phyloP scores from a whole-genome alignment of 2,329 filamentous ascomycete species.

The Aspergillus persii region DNA sequence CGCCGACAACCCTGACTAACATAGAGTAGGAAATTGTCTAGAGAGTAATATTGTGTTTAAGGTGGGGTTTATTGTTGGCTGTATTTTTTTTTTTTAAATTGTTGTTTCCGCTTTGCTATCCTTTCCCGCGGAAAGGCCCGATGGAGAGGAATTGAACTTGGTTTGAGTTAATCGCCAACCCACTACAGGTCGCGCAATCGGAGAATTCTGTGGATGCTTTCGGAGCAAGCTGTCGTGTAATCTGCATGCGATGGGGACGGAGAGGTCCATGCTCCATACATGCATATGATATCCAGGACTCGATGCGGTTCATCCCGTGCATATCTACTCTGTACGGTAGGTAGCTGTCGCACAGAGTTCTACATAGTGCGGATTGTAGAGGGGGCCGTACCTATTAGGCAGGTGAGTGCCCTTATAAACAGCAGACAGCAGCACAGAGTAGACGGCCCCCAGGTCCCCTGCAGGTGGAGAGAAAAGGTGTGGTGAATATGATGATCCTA shows the following conservation, averaged over 20 bases:
- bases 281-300: neutral
- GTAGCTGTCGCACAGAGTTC: neutral
- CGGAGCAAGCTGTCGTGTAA: neutral
- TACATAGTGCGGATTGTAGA: neutral
- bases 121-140: conserved; percentile 10
- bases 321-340: neutral
- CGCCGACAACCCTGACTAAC: neutral
- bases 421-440: neutral
- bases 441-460: neutral
- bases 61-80: neutral
- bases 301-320: neutral
- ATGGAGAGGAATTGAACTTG: neutral
- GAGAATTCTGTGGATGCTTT: conserved; percentile 1
- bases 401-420: neutral
- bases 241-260: neutral
- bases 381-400: neutral
- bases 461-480: neutral
- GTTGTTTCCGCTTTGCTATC: neutral
- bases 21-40: neutral
- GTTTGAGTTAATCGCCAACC: neutral
- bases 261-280: neutral
- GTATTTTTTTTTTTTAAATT: neutral
- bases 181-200: neutral
- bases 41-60: neutral
- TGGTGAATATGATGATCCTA: neutral